Base-by-base conservation (phyloP, 257 asterid genomes). In the Scutellaria minor region DNA sequence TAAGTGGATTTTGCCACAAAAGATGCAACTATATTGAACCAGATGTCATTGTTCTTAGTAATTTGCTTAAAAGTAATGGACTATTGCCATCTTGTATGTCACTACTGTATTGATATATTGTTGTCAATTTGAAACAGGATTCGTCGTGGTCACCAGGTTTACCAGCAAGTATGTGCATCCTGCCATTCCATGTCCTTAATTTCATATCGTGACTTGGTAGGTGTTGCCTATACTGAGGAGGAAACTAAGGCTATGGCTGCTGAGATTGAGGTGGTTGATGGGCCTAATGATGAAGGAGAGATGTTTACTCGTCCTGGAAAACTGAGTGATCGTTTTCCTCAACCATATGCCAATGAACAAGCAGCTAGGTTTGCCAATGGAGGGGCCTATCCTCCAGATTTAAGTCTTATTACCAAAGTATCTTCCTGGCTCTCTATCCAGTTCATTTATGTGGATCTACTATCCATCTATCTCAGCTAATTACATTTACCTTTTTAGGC, bases 361-460 rank as follows among this genome's bases (percentile, higher is more conserved):
- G 97, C 97, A 9, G 97, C 97, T 80, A 85, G 97, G 83, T 89
- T 89, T 81, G 97, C 96, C 24, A 89, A 91, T 76, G 97, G 97
- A 71, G 97, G 97, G 58, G 97, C 97, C 75, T 91, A 91, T 82
- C 97, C 97, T 79, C 97, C 97, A 42, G 97, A 91, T 81, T 68
- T 91, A 79, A 91, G 97, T 84, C 97, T 90, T 64, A 82, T 90
- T 14, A 91, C 97, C 78, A 91, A 91, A 75, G 97, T 89, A 85
- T 71, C 5, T 72, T 73, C 31, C 73, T 71, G 58, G 37, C 72
- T 75, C 58, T 40, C 20, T 18, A 47, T 51, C 56, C 56, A 40
- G 52, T 61, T 76, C 18, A 7, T 68, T 47, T 58, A 22, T 45
- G 42, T 9, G 9, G 41, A 44, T 42, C 6, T 45, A 15, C 31